Base-by-base conservation (phyloP, 2,329 filamentous ascomycete genomes). In the Diplodia sapinea region DNA sequence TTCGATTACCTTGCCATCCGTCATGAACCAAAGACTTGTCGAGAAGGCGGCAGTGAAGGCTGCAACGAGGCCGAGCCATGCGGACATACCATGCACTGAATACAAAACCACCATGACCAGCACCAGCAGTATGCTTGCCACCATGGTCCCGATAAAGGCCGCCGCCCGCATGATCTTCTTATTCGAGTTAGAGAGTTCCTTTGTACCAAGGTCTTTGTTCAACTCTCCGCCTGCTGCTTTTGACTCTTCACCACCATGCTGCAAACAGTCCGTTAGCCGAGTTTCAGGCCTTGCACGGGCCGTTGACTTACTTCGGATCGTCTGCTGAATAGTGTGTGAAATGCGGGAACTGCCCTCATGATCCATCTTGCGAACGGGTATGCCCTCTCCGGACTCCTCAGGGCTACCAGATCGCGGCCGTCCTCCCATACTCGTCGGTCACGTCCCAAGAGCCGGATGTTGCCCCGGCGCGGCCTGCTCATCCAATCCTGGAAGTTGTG, bases 41-140 rank as follows among this genome's bases (percentile, higher is more conserved):
- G 63, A 66, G n/a, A 66, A 33, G 12, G 47, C 17, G 2, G 52
- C 36, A 12, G 33, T 66, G 51, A 66, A 66, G 8, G 12, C 38
- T 1, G 51, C 51, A 3, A 66, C 38, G 12, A 66, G 20, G 5
- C 51, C 50, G 4, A 66, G 36, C 23, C 63, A 23, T 43, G 20
- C 51, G 8, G 23, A 8, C 38, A 56, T 47, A 1, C 15, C 20
- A 15, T 56, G 17, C 20, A 56, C 63, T 3, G 8, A 8, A 40
- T 66, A 66, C 13, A 66, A 40, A 2, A 66, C 38, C 17, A 47
- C 52, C 5, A 49, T 56, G 6, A 51, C 52, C 20, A 49, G 3
- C 1, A 66, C 29, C 2, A 51, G 63, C 8, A 66, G 29, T 2
- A 56, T 23, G 15, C n/a, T 49, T 13, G 63, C 63, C 9, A 66